Percentiles rank a stretch among this genome's conserved stretches.
Conservation (phyloP, 352 stramenopile species). For the Thalassiosira livingstoniorum region DNA sequence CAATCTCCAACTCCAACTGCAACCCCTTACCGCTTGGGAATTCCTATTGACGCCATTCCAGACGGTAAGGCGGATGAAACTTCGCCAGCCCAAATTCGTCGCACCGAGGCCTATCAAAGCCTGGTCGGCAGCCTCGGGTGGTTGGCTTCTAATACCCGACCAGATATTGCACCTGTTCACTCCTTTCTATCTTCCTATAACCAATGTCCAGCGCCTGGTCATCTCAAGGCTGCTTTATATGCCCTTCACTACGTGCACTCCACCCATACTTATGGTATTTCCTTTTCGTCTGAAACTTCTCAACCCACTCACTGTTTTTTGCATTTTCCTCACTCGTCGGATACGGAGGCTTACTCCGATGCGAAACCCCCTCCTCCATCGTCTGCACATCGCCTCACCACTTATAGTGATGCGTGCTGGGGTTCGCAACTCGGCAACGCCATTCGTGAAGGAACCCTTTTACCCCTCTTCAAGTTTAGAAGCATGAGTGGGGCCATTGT, state of each 20-base stretch:
- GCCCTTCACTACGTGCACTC: not conserved
- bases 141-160: no score
- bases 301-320: slow-evolving; percentile 1
- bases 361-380: not conserved
- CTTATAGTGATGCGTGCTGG: slow-evolving; percentile 27
- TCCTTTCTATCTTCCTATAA: no score
- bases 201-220: not conserved
- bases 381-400: not conserved
- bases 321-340: not conserved
- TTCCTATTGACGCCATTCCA: slow-evolving; percentile 37
- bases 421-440: slow-evolving; percentile 21
- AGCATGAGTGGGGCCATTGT: slow-evolving; percentile 28
- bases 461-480: slow-evolving; percentile 19
- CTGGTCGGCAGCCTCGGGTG: no score
- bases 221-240: not conserved
- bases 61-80: not conserved
- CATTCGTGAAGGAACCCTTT: not conserved
- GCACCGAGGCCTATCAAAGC: slow-evolving; percentile 26
- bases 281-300: not conserved
- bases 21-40: slow-evolving; percentile 34
- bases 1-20: slow-evolving; percentile 12
- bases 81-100: not conserved
- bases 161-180: no score
- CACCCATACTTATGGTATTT: not conserved
- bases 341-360: slow-evolving; percentile 18